Percentiles rank a stretch among this genome's conserved stretches.
phyloP scores from a whole-genome alignment of 1,139 yeast genomes.

The Ogataea hybrid region DNA sequence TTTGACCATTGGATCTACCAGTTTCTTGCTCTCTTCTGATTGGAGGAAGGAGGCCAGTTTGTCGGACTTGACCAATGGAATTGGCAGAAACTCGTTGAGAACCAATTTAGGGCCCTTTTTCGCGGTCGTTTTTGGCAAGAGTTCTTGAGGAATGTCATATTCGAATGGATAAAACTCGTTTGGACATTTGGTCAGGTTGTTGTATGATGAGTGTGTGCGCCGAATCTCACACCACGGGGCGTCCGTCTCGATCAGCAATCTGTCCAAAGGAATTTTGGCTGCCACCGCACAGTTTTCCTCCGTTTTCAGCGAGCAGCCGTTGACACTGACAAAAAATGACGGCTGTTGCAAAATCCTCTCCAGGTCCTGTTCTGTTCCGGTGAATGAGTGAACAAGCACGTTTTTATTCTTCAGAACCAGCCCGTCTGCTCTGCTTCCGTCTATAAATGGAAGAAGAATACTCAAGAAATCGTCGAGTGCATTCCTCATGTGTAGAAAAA shows the following conservation, averaged over 20 bases:
- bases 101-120: slow-evolving; percentile 30
- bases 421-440: slow-evolving; percentile 37
- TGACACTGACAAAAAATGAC: slow-evolving; percentile 76
- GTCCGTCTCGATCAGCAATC: slow-evolving; percentile 84
- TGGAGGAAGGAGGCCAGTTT: slow-evolving; percentile 37
- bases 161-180: slow-evolving; percentile 51
- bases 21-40: slow-evolving; percentile 13
- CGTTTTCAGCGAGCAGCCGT: slow-evolving; percentile 88
- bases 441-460: slow-evolving; percentile 58
- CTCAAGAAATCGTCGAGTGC: slow-evolving; percentile 79
- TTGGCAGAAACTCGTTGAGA: slow-evolving; percentile 52
- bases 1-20: slow-evolving; percentile 58
- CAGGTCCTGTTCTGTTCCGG: slow-evolving; percentile 73
- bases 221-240: slow-evolving; percentile 98
- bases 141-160: slow-evolving; percentile 13
- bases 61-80: slow-evolving; percentile 65
- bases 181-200: slow-evolving; percentile 52
- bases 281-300: slow-evolving; percentile 72
- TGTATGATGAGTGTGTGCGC: slow-evolving; percentile 74
- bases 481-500: slow-evolving; percentile 86
- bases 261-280: slow-evolving; percentile 59
- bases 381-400: slow-evolving; percentile 92
- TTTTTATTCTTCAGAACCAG: slow-evolving; percentile 32
- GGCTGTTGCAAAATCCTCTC: slow-evolving; percentile 41
- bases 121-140: slow-evolving; percentile 9